phyloP scores from a whole-genome alignment of 148 eudicot species.

The Amaranthus palmeri region DNA sequence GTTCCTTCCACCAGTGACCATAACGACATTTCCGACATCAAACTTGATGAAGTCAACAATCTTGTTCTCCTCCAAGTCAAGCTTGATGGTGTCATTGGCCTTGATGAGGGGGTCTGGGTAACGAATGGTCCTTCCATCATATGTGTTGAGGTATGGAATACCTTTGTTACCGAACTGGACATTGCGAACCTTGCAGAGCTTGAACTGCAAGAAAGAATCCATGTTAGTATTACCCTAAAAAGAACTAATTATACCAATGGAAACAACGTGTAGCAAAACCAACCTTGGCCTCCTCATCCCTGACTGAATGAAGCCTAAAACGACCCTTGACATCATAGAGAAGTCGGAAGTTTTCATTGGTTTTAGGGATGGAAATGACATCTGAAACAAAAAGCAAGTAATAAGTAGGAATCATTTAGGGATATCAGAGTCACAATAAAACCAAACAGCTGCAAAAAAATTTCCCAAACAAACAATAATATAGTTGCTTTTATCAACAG shows the following conservation, averaged over 20 bases:
- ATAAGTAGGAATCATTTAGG: no score
- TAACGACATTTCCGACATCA: slow-evolving; percentile 52
- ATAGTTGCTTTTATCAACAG: no score
- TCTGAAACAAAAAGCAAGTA: neutral
- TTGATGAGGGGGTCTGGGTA: slow-evolving; percentile 58
- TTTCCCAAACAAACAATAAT: no score
- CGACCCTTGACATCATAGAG: slow-evolving; percentile 4
- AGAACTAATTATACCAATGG: neutral
- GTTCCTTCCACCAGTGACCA: slow-evolving; percentile 63
- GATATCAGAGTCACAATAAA: no score
- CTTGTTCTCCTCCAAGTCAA: slow-evolving; percentile 44
- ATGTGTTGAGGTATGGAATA: slow-evolving; percentile 56
- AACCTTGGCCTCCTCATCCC: neutral
- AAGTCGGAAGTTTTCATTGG: neutral
- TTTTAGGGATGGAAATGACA: neutral
- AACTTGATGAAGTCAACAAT: slow-evolving; percentile 54
- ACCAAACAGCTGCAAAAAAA: no score
- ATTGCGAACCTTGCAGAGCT: slow-evolving; percentile 57
- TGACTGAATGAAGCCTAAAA: neutral
- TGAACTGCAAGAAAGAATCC: slow-evolving; percentile 31
- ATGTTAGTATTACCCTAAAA: neutral
- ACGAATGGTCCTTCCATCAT: slow-evolving; percentile 53
- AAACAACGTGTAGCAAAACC: neutral
- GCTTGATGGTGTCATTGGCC: slow-evolving; percentile 49
- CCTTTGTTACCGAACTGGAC: slow-evolving; percentile 54